Evolutionary conservation across 331 rosid genomes (phyloP).

Genomic region (Erythrophleum ivorense): DNA sequence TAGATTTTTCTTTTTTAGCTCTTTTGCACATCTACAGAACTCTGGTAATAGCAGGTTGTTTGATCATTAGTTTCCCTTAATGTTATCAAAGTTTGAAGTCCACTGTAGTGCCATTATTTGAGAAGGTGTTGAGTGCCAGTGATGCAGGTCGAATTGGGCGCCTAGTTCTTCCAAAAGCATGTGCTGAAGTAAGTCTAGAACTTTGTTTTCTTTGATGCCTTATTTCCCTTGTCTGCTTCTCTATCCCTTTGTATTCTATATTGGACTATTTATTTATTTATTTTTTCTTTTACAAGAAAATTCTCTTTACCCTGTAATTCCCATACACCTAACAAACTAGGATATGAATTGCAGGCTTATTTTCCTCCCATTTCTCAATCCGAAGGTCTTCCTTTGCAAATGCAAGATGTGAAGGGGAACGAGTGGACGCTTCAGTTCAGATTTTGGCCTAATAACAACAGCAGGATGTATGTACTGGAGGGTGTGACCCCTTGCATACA

Average conservation of each 20-base stretch:
- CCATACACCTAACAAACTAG: slow-evolving; percentile 32
- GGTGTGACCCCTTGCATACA: slow-evolving; percentile 99
- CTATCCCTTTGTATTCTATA: slow-evolving; percentile 9
- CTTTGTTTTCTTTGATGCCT: slow-evolving; percentile 16
- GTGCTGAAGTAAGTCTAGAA: slow-evolving; percentile 83
- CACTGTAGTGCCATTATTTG: slow-evolving; percentile 89
- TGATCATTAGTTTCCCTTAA: slow-evolving; percentile 59
- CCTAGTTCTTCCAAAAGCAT: slow-evolving; percentile 97
- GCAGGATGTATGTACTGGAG: slow-evolving; percentile 99
- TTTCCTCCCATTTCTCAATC: slow-evolving; percentile 91
- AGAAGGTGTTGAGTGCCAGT: slow-evolving; percentile 97
- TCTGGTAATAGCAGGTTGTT: slow-evolving; percentile 18
- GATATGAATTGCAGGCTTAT: slow-evolving; percentile 76
- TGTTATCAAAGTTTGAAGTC: slow-evolving; percentile 79
- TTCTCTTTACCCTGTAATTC: slow-evolving; percentile 4
- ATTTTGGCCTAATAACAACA: slow-evolving; percentile 99
- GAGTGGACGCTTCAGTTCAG: slow-evolving; percentile 99
- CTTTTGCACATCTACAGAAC: slow-evolving; percentile 17
- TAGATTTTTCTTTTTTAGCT: slow-evolving; percentile 3
- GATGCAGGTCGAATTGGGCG: slow-evolving; percentile 99
- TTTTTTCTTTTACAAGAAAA: slow-evolving; percentile 17
- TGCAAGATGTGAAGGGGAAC: slow-evolving; percentile 95
- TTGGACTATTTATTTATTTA: slow-evolving; percentile 8
- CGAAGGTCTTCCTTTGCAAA: slow-evolving; percentile 89
- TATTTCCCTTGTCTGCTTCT: slow-evolving; percentile 25